Conservation (phyloP, 495 filamentous ascomycete species). For the Penicillium simplicissimum region DNA sequence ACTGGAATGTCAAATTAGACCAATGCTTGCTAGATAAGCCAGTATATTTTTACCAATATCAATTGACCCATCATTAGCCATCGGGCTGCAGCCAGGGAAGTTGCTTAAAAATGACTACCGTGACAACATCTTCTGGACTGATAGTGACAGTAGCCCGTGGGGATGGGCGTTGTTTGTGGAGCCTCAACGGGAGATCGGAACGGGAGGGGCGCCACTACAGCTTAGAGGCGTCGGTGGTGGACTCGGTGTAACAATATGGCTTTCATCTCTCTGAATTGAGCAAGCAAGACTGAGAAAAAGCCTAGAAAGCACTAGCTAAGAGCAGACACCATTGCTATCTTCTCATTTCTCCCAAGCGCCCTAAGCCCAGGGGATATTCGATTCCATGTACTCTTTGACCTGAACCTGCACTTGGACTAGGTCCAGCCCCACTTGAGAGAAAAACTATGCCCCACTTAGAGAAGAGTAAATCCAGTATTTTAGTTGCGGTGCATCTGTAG, state of each 20-base stretch:
- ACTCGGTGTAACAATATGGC: background rate
- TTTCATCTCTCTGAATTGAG: background rate
- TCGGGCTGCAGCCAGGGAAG: too few species aligned
- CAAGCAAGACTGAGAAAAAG: background rate
- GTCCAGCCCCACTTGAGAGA: background rate
- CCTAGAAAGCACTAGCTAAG: too few species aligned
- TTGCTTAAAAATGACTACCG: background rate
- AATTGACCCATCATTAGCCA: too few species aligned
- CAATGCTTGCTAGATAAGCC: background rate
- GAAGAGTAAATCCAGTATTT: background rate
- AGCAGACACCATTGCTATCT: background rate
- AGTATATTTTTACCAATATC: too few species aligned
- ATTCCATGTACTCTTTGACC: background rate
- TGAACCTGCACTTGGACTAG: background rate
- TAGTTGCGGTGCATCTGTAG: background rate
- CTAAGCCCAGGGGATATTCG: background rate
- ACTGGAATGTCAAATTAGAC: background rate
- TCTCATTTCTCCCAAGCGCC: conserved; percentile 2
- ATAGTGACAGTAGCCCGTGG: background rate
- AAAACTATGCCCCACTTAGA: background rate
- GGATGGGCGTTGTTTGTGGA: background rate
- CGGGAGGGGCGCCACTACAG: background rate
- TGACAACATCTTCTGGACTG: background rate
- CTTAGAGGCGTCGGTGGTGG: background rate
- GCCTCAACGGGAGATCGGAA: conserved; percentile 1